Evolutionary conservation across 2,329 filamentous ascomycete species (phyloP).

Genomic region (Sordariomycetes sp.): DNA sequence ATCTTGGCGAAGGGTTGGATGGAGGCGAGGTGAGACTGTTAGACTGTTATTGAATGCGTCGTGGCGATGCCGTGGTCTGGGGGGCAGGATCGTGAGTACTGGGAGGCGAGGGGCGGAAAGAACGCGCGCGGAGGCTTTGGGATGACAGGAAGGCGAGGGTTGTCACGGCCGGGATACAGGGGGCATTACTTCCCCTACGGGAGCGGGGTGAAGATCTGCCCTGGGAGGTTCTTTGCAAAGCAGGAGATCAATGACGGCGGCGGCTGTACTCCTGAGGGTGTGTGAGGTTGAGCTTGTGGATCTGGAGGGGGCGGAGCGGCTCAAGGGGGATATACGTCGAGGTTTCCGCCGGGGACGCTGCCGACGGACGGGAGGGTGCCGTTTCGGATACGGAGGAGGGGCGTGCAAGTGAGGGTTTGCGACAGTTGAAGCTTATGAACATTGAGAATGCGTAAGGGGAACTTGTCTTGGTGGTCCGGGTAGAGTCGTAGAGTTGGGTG

Average conservation of each 20-base stretch:
- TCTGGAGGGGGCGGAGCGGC: not conserved
- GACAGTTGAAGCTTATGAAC: not conserved
- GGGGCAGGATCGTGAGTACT: conserved; percentile 6
- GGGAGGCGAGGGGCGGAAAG: conserved; percentile 4
- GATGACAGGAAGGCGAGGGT: conserved; percentile 5
- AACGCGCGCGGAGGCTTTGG: conserved; percentile 8
- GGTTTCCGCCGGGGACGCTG: not conserved
- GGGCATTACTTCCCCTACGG: conserved; percentile 9
- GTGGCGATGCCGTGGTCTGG: not conserved
- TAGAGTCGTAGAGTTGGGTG: too few species aligned
- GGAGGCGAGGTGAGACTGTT: too few species aligned
- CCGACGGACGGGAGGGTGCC: not conserved
- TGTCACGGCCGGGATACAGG: conserved; percentile 6
- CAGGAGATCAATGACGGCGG: conserved; percentile 19
- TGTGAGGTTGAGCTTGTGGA: not conserved
- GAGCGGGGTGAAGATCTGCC: conserved; percentile 20
- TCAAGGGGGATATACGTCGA: not conserved
- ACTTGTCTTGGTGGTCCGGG: too few species aligned
- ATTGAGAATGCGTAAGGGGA: too few species aligned
- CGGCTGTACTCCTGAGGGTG: conserved; percentile 13
- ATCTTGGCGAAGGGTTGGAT: too few species aligned
- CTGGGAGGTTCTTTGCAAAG: conserved; percentile 25
- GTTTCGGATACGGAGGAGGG: not conserved
- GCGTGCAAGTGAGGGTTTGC: not conserved
- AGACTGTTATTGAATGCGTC: not conserved